Evolutionary conservation across 2,329 filamentous ascomycete species (phyloP).

Genomic region (Onygenales sp.): DNA sequence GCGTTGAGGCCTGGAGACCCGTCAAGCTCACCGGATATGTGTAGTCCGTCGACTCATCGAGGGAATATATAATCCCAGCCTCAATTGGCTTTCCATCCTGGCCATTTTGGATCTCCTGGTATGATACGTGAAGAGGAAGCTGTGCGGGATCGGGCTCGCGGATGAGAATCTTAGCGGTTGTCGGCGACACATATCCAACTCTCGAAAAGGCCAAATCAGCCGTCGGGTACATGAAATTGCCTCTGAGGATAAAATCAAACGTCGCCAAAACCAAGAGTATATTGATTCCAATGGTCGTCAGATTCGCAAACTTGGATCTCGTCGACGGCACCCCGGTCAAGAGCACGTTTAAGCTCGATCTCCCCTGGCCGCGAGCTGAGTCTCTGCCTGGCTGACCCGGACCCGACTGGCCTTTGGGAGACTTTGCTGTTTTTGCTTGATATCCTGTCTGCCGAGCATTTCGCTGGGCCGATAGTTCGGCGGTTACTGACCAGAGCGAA

Average conservation of each 20-base stretch:
- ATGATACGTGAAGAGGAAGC: slow-evolving; percentile 66
- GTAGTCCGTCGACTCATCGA: slow-evolving; percentile 72
- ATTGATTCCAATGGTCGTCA: slow-evolving; percentile 64
- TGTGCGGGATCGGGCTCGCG: slow-evolving; percentile 69
- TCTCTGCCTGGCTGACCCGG: not conserved
- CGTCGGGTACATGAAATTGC: slow-evolving; percentile 58
- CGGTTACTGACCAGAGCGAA: slow-evolving; percentile 19
- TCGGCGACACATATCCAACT: slow-evolving; percentile 75
- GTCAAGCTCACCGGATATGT: slow-evolving; percentile 62
- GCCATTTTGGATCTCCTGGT: slow-evolving; percentile 30
- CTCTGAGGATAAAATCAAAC: slow-evolving; percentile 69
- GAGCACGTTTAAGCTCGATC: slow-evolving; percentile 51
- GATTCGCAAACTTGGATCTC: slow-evolving; percentile 55
- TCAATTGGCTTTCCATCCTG: slow-evolving; percentile 47
- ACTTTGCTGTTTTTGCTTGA: not conserved
- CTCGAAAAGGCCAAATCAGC: slow-evolving; percentile 76
- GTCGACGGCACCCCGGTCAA: slow-evolving; percentile 68
- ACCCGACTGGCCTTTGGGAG: not conserved
- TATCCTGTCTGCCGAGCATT: not conserved
- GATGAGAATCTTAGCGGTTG: slow-evolving; percentile 69
- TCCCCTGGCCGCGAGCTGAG: not conserved
- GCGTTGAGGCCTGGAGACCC: slow-evolving; percentile 58
- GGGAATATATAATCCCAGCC: slow-evolving; percentile 54
- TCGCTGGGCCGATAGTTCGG: slow-evolving; percentile 5
- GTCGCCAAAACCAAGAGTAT: slow-evolving; percentile 57